Percentiles rank a stretch among this genome's conserved stretches.
These are phyloP conservation scores for Cladosporium velox DNA, from an alignment of 2,329 filamentous ascomycete species.

Conservation along the genomic window DNA sequence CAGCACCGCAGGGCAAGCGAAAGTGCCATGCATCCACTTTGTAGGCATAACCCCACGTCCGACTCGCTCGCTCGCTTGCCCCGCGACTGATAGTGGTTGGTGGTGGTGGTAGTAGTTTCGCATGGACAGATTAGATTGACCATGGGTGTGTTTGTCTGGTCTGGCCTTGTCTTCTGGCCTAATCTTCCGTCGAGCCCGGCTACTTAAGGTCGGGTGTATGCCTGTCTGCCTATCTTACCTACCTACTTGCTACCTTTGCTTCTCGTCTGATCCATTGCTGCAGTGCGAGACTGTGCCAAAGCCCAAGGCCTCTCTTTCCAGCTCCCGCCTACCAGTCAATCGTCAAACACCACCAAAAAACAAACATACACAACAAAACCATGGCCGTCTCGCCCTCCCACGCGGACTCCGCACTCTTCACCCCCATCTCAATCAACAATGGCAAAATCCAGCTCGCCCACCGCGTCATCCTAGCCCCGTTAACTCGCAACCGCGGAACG, in stretches of 20 bases:
- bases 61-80: background rate
- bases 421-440: constrained; percentile 44
- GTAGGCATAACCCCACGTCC: no score
- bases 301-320: no score
- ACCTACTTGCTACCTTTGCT: background rate
- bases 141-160: background rate
- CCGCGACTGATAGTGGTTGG: background rate
- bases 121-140: no score
- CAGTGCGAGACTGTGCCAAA: no score
- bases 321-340: no score
- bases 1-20: background rate
- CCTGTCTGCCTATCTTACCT: background rate
- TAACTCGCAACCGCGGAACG: constrained; percentile 54
- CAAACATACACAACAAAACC: background rate
- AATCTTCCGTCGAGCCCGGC: background rate
- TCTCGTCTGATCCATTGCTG: background rate
- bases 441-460: constrained; percentile 53
- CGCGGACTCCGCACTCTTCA: constrained; percentile 39
- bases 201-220: background rate
- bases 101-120: background rate
- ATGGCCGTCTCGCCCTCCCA: background rate
- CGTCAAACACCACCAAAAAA: background rate
- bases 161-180: background rate
- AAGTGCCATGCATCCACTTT: background rate
- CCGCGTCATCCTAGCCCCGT: constrained; percentile 58